Base-by-base conservation (phyloP, 1,284 basidiomycete genomes). In the Ustilago xerochloae region DNA sequence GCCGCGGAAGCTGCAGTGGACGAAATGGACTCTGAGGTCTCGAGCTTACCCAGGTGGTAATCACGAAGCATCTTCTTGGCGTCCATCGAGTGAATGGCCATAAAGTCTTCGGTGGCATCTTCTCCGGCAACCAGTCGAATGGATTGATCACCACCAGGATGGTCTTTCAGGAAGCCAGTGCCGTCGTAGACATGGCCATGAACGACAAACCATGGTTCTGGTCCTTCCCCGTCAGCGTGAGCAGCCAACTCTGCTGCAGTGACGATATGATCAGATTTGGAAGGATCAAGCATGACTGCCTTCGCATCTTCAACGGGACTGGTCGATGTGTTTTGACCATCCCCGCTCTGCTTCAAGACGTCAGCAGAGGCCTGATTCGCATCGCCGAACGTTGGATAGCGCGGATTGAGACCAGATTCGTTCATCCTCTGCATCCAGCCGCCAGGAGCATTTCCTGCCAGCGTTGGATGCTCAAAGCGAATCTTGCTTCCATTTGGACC, bases 371-470 rank as follows among this genome's bases (percentile, higher is more conserved):
- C n/a, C 41, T 59, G 33, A 22, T 20, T 43, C 1, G 49, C 54
- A 29, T 62, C 68, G 60, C 66, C 67, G 22, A 75, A 75, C 0
- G 70, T 50, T 0, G 89, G 89, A 20, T 85, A 85, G 13, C 86
- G 79, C 8, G 88, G 84, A 69, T 89, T 87, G 16, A 83, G 56
- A 0, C 89, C 89, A 18, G 85, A 79, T 15, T 85, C 82, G 78
- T 89, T 89, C 76, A 90, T 83, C 26, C 89, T 85, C 84, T 88
- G 85, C 90, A 90, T 90, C 90, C 90, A 90, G 3, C 90, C 90
- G 8, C 87, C 88, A n/a, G 86, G 69, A 24, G 85, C 83, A 12
- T 82, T 85, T 4, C 88, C 89, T 0, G 87, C 88, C 57, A 88
- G 81, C 1, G 90, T 89, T 1, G 90, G 90, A 74, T 91, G 90